Evolutionary conservation across 208 protist species (phyloP), one percentile per base, ranked within the genome.

Genomic region (Trypanosoma melophagium): DNA sequence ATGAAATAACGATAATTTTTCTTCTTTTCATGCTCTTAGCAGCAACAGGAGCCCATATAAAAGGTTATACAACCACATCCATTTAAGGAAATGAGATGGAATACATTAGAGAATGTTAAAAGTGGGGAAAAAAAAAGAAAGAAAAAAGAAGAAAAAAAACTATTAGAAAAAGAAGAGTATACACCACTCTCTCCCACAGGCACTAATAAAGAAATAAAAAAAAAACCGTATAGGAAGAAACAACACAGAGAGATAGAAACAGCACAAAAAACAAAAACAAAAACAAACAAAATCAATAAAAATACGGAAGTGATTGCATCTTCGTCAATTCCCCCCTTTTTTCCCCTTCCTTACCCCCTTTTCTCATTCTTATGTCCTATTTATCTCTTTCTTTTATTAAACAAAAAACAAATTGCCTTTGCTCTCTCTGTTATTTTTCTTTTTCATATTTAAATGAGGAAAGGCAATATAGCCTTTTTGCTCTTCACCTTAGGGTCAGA

Each of bases 401-500:
- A 35, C 1, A 47, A 61, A 25, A 52, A 22, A 60, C 47, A 2
- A 66, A 24, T 35, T 25, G 12, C 41, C 12, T 14, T 2, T 16
- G 2, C 54, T 9, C 12, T 7, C 1, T 2, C 38, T 8, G 2
- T 40, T 47, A 7, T 35, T 35, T 35, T 22, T 4, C 49, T 41
- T 16, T 14, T 24, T 22, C 25, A 9, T 44, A 7, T 58, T 84
- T 92, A 97, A 40, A 94, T 60, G 56, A 97, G 22, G 76, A 94
- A 97, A 45, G 92, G 92, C 53, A 97, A 65, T 42, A 97, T 90
- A 60, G 81, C 72, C 60, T 92, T 94, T 67, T 71, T 81, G 72
- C 84, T 90, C 66, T 83, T 81, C 68, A 84, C 83, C 49, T 41
- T 73, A 2, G 83, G 81, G 61, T 93, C 84, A 7, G 56, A 56